phyloP scores from a whole-genome alignment of 441 rosid species.

The Flueggea neowawraea region DNA sequence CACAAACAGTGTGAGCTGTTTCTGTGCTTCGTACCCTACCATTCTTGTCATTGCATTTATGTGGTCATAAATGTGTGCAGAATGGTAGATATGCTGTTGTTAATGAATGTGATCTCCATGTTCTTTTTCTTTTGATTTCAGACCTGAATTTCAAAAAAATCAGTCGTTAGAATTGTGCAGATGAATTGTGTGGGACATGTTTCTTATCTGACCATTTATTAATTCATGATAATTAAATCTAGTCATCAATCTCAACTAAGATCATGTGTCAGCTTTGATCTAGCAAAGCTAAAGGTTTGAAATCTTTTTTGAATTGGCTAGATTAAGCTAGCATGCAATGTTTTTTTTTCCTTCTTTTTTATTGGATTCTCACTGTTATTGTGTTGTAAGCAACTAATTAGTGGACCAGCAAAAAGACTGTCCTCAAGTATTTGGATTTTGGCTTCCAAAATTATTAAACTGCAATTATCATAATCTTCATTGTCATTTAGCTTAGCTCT shows the following conservation, averaged over 20 bases:
- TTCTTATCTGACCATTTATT: slow-evolving; percentile 22
- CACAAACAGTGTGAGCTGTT: neutral
- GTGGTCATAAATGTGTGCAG: slow-evolving; percentile 23
- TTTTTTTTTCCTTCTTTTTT: neutral
- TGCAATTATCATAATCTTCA: slow-evolving; percentile 3
- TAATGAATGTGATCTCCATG: slow-evolving; percentile 17
- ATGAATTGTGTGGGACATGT: slow-evolving; percentile 5
- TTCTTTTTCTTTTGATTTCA: slow-evolving; percentile 13
- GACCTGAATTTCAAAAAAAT: slow-evolving; percentile 12
- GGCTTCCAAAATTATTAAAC: slow-evolving; percentile 6
- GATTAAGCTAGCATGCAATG: too few relatives aligned
- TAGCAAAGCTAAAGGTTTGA: neutral
- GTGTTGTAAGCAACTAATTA: slow-evolving; percentile 8
- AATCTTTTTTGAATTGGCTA: too few relatives aligned
- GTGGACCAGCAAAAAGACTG: slow-evolving; percentile 8
- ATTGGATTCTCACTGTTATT: neutral
- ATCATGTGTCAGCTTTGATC: neutral
- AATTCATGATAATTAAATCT: neutral
- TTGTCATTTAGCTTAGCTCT: slow-evolving; percentile 8
- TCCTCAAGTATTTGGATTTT: neutral
- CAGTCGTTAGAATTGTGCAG: slow-evolving; percentile 3
- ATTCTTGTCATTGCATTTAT: slow-evolving; percentile 14
- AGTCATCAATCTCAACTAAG: neutral
- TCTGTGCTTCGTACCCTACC: slow-evolving; percentile 10
- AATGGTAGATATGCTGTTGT: slow-evolving; percentile 20